A percentile compares a stretch with the other conserved stretches of the same genome.
phyloP scores from a whole-genome alignment of 1,284 basidiomycete species.

The Malassezia furfur region DNA sequence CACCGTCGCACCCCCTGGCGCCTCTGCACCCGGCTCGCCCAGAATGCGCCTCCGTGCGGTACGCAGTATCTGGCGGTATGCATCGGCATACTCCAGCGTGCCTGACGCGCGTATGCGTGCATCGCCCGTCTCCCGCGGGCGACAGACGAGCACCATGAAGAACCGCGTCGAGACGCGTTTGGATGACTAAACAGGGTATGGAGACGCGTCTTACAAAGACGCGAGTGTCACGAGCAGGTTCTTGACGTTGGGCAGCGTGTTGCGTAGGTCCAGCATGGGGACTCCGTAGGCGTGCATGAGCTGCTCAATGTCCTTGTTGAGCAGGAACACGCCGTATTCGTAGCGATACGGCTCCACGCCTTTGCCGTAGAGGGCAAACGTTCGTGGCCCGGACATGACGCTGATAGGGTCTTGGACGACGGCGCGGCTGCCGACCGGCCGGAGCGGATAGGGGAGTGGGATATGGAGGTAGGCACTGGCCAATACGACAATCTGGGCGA shows the following conservation, averaged over 20 bases:
- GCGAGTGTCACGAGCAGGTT: conserved; percentile 73
- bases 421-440: conserved; percentile 35
- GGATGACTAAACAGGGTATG: not conserved
- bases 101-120: conserved; percentile 5
- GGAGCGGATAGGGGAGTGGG: conserved; percentile 37
- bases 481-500: conserved; percentile 38
- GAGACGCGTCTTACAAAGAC: not conserved
- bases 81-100: conserved; percentile 29
- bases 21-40: conserved; percentile 7
- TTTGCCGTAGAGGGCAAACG: conserved; percentile 70
- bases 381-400: conserved; percentile 37
- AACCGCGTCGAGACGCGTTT: conserved; percentile 6
- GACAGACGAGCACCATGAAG: conserved; percentile 21
- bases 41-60: conserved; percentile 18
- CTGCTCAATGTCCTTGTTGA: conserved; percentile 90
- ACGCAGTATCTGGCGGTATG: conserved; percentile 31
- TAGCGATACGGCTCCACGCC: conserved; percentile 93
- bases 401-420: conserved; percentile 41
- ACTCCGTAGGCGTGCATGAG: conserved; percentile 37
- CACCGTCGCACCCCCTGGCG: conserved; percentile 50
- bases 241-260: conserved; percentile 92
- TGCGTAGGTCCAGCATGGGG: conserved; percentile 77
- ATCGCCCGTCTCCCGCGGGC: conserved; percentile 24
- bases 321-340: conserved; percentile 90
- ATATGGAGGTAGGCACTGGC: conserved; percentile 34